These are phyloP conservation scores for Colletotrichum tanaceti DNA, from an alignment of 2,329 filamentous ascomycete species.

Conservation along the genomic window DNA sequence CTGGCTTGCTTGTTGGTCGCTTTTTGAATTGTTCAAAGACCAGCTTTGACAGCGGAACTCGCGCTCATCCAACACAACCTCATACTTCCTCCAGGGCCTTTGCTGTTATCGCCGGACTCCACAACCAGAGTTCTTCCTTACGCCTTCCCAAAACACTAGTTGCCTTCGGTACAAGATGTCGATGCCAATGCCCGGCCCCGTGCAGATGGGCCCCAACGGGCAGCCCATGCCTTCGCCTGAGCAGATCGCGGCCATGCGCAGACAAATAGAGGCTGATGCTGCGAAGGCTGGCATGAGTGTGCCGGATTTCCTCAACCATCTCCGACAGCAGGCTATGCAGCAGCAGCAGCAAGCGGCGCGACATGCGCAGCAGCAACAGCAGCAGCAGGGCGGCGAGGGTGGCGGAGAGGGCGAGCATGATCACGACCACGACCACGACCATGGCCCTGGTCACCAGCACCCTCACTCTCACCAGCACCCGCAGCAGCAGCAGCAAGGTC, in stretches of 20 bases:
- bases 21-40: constrained; percentile 27
- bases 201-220: constrained; percentile 49
- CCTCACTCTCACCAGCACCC: constrained; percentile 47
- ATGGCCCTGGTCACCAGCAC: constrained; percentile 43
- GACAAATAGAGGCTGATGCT: constrained; percentile 84
- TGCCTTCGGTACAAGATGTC: constrained; percentile 34
- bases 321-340: constrained; percentile 67
- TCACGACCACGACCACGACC: constrained; percentile 45
- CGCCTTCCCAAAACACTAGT: constrained; percentile 21
- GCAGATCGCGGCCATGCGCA: constrained; percentile 86
- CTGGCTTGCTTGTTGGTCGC: constrained; percentile 41
- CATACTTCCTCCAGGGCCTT: constrained; percentile 3
- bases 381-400: constrained; percentile 39
- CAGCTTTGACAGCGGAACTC: constrained; percentile 18
- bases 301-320: constrained; percentile 81
- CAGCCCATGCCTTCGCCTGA: constrained; percentile 69
- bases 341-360: constrained; percentile 61
- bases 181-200: constrained; percentile 48
- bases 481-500: constrained; percentile 45
- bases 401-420: constrained; percentile 43
- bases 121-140: constrained; percentile 4
- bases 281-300: constrained; percentile 86
- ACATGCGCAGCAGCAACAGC: constrained; percentile 57
- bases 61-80: constrained; percentile 15
- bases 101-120: constrained; percentile 21